Percentiles rank a stretch among this genome's conserved stretches.
Evolutionary conservation across 1,139 yeast genomes (phyloP).

Genomic region (Geotrichum histeridarum): DNA sequence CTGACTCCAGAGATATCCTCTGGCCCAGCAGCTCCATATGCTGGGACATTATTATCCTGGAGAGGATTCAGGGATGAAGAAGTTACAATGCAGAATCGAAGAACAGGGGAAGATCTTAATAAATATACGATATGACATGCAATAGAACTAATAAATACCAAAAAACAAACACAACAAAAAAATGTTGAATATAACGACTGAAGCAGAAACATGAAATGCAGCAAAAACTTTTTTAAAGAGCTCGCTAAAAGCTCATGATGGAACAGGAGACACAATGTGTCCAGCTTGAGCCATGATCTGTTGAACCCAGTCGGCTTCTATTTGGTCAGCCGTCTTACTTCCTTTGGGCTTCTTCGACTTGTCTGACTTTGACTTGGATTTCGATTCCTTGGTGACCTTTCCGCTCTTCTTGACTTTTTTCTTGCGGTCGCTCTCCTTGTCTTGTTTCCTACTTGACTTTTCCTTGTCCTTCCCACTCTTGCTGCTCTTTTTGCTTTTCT

Average conservation of each 20-base stretch:
- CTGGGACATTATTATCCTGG: constrained; percentile 5
- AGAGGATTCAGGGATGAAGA: not conserved
- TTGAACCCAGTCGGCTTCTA: constrained; percentile 17
- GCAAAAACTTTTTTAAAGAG: not conserved
- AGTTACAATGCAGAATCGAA: not conserved
- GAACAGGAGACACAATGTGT: not conserved
- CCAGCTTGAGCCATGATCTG: constrained; percentile 17
- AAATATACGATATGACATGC: constrained; percentile 4
- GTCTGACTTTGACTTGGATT: not conserved
- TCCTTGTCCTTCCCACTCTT: constrained; percentile 16
- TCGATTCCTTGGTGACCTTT: constrained; percentile 7
- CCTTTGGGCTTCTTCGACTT: not conserved
- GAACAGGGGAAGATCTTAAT: not conserved
- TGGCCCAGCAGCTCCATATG: constrained; percentile 22
- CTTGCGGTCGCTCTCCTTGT: constrained; percentile 2
- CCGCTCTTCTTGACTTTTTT: constrained; percentile 6
- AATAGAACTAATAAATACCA: not conserved
- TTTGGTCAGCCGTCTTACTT: not conserved
- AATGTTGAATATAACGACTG: not conserved
- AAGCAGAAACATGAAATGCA: not conserved
- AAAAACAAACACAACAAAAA: not conserved
- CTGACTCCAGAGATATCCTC: constrained; percentile 24
- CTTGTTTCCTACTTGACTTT: constrained; percentile 3
- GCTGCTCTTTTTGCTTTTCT: constrained; percentile 23
- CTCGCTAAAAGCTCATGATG: not conserved